Evolutionary conservation across 352 stramenopile species (phyloP), one percentile per base, ranked within the genome.

Genomic region (Globisporangium yorkense): DNA sequence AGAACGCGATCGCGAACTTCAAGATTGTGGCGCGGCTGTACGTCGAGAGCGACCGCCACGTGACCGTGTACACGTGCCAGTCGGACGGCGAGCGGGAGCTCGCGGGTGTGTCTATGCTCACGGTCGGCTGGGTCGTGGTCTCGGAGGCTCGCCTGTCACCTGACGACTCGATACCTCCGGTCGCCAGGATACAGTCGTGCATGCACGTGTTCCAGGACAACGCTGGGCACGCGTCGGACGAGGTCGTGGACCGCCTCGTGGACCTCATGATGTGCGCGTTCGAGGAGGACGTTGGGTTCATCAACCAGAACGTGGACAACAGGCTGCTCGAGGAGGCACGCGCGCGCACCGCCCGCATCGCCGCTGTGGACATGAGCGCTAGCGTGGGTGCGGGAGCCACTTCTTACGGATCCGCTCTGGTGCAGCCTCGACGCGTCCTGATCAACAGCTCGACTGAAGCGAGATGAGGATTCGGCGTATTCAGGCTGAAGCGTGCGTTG

Each of bases 21-120:
- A 62, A 62, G 31, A 27, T 62, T 40, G 57, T 21, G 9, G 40
- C 56, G 57, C 57, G 57, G 31, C 48, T 33, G 15, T 62, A 62
- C 29, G 27, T 57, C 20, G 57, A 63, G 47, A 29, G n/a, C 3
- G 57, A 63, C 12, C 49, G 57, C 6, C 29, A 27, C 40, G 49
- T 63, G 21, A 35, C 57, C 40, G 49, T 57, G 39, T 63, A 46
- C 16, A 18, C 40, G 5, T 48, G 31, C 13, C 57, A 57, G 40
- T 63, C 57, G 6, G 49, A 57, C 40, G 43, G 57, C 43, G 50
- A 57, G 20, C 27, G 40, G 39, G 49, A 43, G 21, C 51, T 63
- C 18, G 20, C 41, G 0, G 50, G 50, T 0, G n/a, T 15, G n/a
- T 53, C 41, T 1, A 37, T 51, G 0, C 3, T 13, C 29, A 21